phyloP scores from a whole-genome alignment of 139 green algal genomes.

The Haematococcus sp. region DNA sequence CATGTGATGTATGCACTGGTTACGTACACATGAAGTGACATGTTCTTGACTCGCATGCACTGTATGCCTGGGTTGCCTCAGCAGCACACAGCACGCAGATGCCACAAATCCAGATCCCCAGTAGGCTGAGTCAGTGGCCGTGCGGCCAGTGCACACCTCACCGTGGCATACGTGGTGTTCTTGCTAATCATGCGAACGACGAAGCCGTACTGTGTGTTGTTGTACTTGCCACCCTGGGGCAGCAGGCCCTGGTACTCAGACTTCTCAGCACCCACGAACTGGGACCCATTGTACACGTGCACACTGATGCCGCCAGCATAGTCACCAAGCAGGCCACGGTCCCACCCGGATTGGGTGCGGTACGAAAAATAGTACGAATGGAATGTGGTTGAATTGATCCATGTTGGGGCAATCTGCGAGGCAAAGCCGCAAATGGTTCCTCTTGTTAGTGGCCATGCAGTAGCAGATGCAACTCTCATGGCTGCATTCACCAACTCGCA shows the following conservation, averaged over 20 bases:
- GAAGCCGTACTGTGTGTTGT: background rate
- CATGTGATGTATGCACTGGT: too few species aligned
- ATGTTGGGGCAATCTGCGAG: background rate
- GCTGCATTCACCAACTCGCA: too few species aligned
- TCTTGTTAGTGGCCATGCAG: too few species aligned
- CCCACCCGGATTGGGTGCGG: background rate
- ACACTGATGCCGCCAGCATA: background rate
- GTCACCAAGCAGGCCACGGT: background rate
- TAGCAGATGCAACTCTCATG: too few species aligned
- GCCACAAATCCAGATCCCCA: too few species aligned
- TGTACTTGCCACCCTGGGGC: background rate
- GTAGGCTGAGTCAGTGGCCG: too few species aligned
- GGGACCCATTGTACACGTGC: constrained; percentile 6
- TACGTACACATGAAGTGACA: too few species aligned
- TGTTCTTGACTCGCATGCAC: too few species aligned
- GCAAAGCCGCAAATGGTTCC: too few species aligned
- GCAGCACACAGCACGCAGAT: too few species aligned
- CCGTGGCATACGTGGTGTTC: background rate
- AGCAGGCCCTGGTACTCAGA: constrained; percentile 5
- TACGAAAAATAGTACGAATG: constrained; percentile 3
- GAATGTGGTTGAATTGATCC: background rate
- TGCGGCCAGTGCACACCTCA: too few species aligned
- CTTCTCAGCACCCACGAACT: background rate
- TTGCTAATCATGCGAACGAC: background rate
- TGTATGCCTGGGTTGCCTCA: too few species aligned